These are phyloP conservation scores for Colletotrichum graminicola DNA, from an alignment of 2,329 filamentous ascomycete genomes.

Conservation along the genomic window DNA sequence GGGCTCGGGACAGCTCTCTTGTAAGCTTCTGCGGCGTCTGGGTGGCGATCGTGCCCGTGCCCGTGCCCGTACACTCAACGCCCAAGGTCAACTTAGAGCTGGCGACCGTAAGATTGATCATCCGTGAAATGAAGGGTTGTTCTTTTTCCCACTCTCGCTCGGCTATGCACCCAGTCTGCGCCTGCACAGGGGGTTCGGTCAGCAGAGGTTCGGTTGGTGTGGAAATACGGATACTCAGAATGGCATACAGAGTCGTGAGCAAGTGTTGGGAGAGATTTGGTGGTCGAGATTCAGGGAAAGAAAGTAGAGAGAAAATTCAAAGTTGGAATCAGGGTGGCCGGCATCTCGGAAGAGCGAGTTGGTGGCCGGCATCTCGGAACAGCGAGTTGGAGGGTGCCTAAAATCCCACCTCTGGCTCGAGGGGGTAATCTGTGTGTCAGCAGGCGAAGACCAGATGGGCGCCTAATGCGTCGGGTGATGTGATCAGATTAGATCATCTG, in stretches of 20 bases:
- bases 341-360: too few relatives aligned
- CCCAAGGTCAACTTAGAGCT: not conserved
- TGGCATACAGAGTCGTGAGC: not conserved
- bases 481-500: constrained; percentile 42
- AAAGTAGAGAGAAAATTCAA: not conserved
- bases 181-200: constrained; percentile 3
- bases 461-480: constrained; percentile 14
- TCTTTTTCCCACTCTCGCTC: not conserved
- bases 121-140: not conserved
- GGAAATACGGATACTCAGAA: not conserved
- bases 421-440: constrained; percentile 10
- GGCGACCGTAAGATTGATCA: not conserved
- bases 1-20: not conserved
- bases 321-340: not conserved
- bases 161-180: constrained; percentile 13
- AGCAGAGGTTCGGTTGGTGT: constrained; percentile 3
- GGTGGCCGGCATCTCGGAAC: too few relatives aligned
- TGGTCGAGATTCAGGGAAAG: not conserved
- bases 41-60: constrained; percentile 2
- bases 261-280: not conserved
- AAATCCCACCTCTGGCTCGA: constrained; percentile 6
- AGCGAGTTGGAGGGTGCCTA: not conserved
- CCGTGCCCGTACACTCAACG: not conserved
- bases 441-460: constrained; percentile 12
- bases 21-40: not conserved